These are phyloP conservation scores for Limtongia smithiae DNA, from an alignment of 805 yeast genomes.

Conservation along the genomic window DNA sequence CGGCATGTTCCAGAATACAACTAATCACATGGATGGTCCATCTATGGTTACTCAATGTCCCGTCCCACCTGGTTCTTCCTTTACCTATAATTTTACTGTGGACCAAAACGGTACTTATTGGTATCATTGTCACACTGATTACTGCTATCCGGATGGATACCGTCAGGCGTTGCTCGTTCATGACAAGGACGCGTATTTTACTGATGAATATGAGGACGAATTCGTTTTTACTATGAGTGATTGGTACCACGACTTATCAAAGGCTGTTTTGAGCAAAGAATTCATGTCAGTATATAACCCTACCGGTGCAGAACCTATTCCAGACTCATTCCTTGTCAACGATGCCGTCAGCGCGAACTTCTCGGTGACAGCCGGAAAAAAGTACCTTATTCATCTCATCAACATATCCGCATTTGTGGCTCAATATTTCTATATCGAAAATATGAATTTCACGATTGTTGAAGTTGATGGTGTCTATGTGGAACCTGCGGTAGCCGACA, in stretches of 20 bases:
- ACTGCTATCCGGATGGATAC: conserved; percentile 64
- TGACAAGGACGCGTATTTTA: conserved; percentile 40
- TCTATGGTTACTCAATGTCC: conserved; percentile 51
- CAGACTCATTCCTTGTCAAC: no score
- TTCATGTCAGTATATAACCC: no score
- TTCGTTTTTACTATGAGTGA: conserved; percentile 15
- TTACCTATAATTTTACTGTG: conserved; percentile 44
- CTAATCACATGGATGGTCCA: conserved; percentile 52
- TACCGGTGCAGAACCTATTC: no score
- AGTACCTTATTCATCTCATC: no score
- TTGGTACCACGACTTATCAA: conserved; percentile 14
- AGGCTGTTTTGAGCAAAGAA: no score
- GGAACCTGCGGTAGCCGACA: no score
- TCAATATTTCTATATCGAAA: no score
- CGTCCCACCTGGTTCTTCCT: conserved; percentile 44
- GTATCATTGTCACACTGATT: conserved; percentile 55
- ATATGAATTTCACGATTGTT: no score
- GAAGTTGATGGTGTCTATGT: no score
- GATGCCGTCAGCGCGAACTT: no score
- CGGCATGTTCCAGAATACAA: conserved; percentile 48
- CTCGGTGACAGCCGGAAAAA: no score
- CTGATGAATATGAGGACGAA: conserved; percentile 19
- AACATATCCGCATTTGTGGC: no score
- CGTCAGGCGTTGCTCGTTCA: conserved; percentile 72
- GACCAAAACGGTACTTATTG: conserved; percentile 51